These are phyloP conservation scores for Dactylorhiza incarnata DNA, from an alignment of 106 monocot species.

Conservation along the genomic window DNA sequence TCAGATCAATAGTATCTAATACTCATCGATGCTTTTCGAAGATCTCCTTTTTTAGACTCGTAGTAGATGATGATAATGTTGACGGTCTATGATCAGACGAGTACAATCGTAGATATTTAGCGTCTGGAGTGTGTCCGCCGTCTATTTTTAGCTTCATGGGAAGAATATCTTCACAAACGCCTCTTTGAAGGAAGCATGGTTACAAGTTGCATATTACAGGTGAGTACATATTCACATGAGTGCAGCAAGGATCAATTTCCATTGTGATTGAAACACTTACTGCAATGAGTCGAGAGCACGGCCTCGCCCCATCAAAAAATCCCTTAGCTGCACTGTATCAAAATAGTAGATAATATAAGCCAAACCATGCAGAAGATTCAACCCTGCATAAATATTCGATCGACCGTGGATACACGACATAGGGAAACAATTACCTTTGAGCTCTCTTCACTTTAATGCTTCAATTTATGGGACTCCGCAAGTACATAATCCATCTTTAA, in stretches of 20 bases:
- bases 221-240: not conserved
- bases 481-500: constrained; percentile 36
- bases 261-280: constrained; percentile 38
- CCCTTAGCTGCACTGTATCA: constrained; percentile 90
- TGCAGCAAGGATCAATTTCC: not conserved
- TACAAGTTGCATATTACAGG: no score
- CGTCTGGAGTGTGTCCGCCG: constrained; percentile 34
- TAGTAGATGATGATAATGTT: no score
- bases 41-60: no score
- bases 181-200: constrained; percentile 55
- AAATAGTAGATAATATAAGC: no score
- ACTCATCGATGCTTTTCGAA: no score
- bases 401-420: no score
- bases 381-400: no score
- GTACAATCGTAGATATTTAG: no score
- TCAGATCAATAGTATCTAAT: no score
- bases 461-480: constrained; percentile 52
- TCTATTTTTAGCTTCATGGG: constrained; percentile 46
- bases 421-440: constrained; percentile 56
- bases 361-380: no score
- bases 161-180: constrained; percentile 76
- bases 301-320: constrained; percentile 72
- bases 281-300: constrained; percentile 56
- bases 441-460: constrained; percentile 62
- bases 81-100: no score